phyloP scores from a whole-genome alignment of 1,139 yeast species.

The Suhomyces bolitotheri region DNA sequence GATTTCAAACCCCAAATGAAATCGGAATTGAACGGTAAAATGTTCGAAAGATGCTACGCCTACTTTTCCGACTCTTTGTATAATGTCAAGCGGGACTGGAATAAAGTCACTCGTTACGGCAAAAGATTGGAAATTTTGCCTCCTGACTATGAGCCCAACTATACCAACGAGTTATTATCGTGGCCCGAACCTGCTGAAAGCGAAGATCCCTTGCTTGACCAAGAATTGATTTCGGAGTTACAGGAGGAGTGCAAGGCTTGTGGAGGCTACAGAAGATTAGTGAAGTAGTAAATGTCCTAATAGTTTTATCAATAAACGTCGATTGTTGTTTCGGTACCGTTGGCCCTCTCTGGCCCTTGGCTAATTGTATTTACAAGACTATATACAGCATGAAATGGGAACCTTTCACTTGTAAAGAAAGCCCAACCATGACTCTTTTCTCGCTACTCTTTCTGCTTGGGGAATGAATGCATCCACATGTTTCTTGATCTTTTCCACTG shows the following conservation, averaged over 20 bases:
- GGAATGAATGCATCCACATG: slow-evolving; percentile 81
- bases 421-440: slow-evolving; percentile 57
- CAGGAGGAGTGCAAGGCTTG: slow-evolving; percentile 49
- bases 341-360: too few species aligned
- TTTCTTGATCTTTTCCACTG: slow-evolving; percentile 73
- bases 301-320: too few species aligned
- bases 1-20: slow-evolving; percentile 52
- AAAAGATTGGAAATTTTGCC: slow-evolving; percentile 56
- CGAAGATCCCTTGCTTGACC: slow-evolving; percentile 48
- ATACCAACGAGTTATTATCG: slow-evolving; percentile 50
- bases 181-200: slow-evolving; percentile 54
- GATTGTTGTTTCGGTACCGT: too few species aligned
- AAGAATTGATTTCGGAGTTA: slow-evolving; percentile 46
- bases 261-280: slow-evolving; percentile 53
- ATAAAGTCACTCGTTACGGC: slow-evolving; percentile 55
- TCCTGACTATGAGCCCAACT: slow-evolving; percentile 49
- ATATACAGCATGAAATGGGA: too few species aligned
- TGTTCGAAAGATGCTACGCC: slow-evolving; percentile 56
- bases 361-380: slow-evolving; percentile 4
- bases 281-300: slow-evolving; percentile 11
- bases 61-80: slow-evolving; percentile 53
- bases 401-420: slow-evolving; percentile 49
- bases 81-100: slow-evolving; percentile 60
- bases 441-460: slow-evolving; percentile 56
- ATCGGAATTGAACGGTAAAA: slow-evolving; percentile 42